Evolutionary conservation across 2,329 filamentous ascomycete genomes (phyloP).

Genomic region (Fusarium sp.): DNA sequence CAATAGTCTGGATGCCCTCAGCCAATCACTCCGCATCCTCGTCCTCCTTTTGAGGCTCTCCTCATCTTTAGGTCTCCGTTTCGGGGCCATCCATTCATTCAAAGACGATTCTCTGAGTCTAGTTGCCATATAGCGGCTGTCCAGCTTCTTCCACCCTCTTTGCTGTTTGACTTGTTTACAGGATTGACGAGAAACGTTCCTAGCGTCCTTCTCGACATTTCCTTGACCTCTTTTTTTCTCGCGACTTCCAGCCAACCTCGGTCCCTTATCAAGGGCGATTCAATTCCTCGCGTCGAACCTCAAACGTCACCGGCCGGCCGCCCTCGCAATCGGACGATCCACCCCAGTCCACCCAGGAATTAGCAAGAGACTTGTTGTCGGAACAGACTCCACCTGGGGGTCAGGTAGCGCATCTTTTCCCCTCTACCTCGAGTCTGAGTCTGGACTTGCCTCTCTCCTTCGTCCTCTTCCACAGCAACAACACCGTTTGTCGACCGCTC

Average conservation of each 20-base stretch:
- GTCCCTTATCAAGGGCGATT: constrained; percentile 21
- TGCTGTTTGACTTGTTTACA: constrained; percentile 6
- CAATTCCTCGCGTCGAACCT: constrained; percentile 36
- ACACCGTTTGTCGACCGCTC: constrained; percentile 11
- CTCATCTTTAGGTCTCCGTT: constrained; percentile 27
- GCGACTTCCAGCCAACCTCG: constrained; percentile 24
- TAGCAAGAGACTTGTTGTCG: constrained; percentile 29
- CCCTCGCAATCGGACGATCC: constrained; percentile 41
- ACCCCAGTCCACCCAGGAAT: constrained; percentile 34
- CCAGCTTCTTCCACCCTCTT: constrained; percentile 6
- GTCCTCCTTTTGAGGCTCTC: constrained; percentile 34
- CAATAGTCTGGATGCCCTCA: constrained; percentile 27
- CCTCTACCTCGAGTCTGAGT: constrained; percentile 11
- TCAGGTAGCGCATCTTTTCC: constrained; percentile 18
- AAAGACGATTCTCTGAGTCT: constrained; percentile 15
- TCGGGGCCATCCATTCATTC: constrained; percentile 35
- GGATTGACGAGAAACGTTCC: constrained; percentile 11
- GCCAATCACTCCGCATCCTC: constrained; percentile 37
- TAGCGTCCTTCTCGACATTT: constrained; percentile 29
- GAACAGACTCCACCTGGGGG: constrained; percentile 33
- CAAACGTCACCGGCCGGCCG: constrained; percentile 37
- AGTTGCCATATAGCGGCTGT: constrained; percentile 10
- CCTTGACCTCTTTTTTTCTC: constrained; percentile 1
- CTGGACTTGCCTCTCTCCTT: constrained; percentile 18
- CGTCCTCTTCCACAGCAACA: constrained; percentile 8